Evolutionary conservation across 257 asterid genomes (phyloP), one percentile per base, ranked within the genome.

Genomic region (Oldenlandia corymbosa): DNA sequence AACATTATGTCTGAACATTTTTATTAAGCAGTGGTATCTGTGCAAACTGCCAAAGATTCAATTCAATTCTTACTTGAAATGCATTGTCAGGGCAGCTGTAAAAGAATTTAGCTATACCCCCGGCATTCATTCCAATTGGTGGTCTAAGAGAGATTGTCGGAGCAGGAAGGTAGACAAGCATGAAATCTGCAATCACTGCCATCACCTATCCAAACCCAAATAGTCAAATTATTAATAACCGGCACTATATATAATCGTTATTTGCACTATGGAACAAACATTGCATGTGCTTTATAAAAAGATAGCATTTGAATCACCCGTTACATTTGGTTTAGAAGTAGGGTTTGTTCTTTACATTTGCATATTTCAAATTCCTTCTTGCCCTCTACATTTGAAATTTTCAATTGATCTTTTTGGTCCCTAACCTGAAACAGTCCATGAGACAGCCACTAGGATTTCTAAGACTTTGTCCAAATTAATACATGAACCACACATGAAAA

Each of bases 91-190:
- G 98, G 71, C 98, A 91, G 66, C 49, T 59, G 72, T 88, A 67
- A n/a, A 91, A 85, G 83, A 83, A 91, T 74, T 79, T 91, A 58
- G 95, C 88, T 68, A 88, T 51, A 46, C 79, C 76, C 12, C 98
- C 98, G 53, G 97, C 95, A 71, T 75, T 72, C 72, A 71, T 75
- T 5, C 83, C 86, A 55, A 86, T 84, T 63, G 93, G 89, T 13
- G 89, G 50, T 45, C 89, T 84, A 65, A 91, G 95, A 73, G 98
- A 84, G 72, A 91, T 87, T n/a, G 98, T 91, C 32, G 97, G 98
- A 68, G 97, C 98, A 14, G 97, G 98, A 68, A 91, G 97, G 77
- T 85, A 91, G 50, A 91, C 96, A 43, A 88, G 96, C 98, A 88
- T 91, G 81, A 88, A 91, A 81, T 88, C 98, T 62, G 98, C 98